Conservation (phyloP, 2,329 filamentous ascomycete species). For the Penicillium sp. region DNA sequence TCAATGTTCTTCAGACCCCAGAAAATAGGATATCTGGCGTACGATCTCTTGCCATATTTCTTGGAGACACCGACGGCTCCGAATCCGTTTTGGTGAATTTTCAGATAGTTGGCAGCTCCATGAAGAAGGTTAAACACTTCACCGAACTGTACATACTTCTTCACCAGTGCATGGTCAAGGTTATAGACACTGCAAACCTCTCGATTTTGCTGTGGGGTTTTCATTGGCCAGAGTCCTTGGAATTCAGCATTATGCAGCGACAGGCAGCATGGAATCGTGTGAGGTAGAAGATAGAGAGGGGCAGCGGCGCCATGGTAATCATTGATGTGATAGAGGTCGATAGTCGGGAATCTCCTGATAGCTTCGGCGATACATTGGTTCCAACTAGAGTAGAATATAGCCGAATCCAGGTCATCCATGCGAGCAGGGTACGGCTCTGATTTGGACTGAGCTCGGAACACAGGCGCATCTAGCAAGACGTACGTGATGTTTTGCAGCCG, state of each 20-base stretch:
- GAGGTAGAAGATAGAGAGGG: constrained; percentile 62
- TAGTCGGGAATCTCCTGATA: constrained; percentile 60
- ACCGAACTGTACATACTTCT: constrained; percentile 63
- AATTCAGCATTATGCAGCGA: constrained; percentile 69
- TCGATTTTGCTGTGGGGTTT: constrained; percentile 57
- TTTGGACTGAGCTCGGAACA: constrained; percentile 64
- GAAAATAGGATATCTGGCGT: constrained; percentile 66
- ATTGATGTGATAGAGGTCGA: constrained; percentile 65
- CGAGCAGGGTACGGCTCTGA: constrained; percentile 63
- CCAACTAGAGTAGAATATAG: constrained; percentile 67
- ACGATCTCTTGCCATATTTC: constrained; percentile 66
- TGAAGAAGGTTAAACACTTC: constrained; percentile 68
- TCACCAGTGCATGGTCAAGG: constrained; percentile 61
- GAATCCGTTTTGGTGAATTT: constrained; percentile 64
- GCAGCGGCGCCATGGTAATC: constrained; percentile 64
- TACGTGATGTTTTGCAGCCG: constrained; percentile 64
- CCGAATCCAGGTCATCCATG: constrained; percentile 67
- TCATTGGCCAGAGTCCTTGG: constrained; percentile 67
- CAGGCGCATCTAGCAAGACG: constrained; percentile 63
- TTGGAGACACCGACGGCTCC: constrained; percentile 66
- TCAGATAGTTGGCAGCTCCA: constrained; percentile 62
- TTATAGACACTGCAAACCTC: constrained; percentile 66
- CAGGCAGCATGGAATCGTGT: constrained; percentile 59
- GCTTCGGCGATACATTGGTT: constrained; percentile 66
- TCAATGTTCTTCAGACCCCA: constrained; percentile 64